phyloP scores from a whole-genome alignment of 2,329 filamentous ascomycete species.

The Talaromyces sp. region DNA sequence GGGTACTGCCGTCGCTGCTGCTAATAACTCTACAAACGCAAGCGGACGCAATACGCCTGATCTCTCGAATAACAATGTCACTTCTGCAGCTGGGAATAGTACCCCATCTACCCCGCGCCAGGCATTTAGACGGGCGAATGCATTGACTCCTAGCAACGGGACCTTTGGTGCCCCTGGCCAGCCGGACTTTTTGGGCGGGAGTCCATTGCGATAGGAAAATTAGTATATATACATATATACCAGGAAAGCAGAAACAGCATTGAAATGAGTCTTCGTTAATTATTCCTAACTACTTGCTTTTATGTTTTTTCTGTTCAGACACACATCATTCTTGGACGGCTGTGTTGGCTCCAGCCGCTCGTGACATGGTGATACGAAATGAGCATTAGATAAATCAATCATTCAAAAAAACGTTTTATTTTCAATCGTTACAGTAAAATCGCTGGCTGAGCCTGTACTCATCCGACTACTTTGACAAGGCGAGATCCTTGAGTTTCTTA shows the following conservation, averaged over 20 bases:
- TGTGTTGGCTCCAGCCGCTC: neutral
- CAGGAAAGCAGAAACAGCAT: neutral
- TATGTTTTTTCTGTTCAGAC: neutral
- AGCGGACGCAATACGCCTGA: conserved; percentile 39
- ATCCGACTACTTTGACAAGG: neutral
- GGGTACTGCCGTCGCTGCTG: conserved; percentile 29
- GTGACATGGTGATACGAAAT: neutral
- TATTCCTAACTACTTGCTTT: neutral
- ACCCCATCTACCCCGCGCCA: conserved; percentile 37
- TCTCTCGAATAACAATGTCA: conserved; percentile 6
- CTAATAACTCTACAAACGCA: conserved; percentile 23
- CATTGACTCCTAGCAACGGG: conserved; percentile 37
- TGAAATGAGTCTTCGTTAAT: neutral
- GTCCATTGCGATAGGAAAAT: conserved; percentile 27
- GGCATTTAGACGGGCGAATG: conserved; percentile 35
- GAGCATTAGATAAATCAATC: neutral
- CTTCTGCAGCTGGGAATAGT: conserved; percentile 16
- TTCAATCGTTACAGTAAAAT: neutral
- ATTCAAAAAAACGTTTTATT: neutral
- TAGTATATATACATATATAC: neutral
- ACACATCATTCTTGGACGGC: neutral
- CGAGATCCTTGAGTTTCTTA: neutral
- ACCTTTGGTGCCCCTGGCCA: conserved; percentile 32
- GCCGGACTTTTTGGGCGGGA: conserved; percentile 34
- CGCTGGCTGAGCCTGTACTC: neutral